Percentiles rank a stretch among this genome's conserved stretches.
Conservation (phyloP, 75 land plant genomes). For the Larix kaempferi region DNA sequence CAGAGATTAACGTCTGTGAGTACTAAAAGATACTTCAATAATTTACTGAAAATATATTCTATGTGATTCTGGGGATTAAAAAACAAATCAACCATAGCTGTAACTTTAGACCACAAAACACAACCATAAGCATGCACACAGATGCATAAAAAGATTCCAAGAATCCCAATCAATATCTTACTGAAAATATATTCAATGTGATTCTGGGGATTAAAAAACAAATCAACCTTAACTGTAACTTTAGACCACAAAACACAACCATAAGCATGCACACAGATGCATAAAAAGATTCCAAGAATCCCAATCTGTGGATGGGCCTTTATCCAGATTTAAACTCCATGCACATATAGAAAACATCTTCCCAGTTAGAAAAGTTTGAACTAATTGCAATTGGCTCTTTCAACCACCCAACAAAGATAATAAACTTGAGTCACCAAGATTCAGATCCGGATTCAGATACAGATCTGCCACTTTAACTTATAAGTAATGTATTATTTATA, state of each 20-base stretch:
- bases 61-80: neutral
- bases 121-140: neutral
- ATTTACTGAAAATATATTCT: neutral
- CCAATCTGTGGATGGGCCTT: neutral
- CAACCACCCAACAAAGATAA: too few species aligned
- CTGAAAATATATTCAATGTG: neutral
- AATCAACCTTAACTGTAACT: neutral
- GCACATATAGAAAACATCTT: too few species aligned
- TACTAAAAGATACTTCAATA: neutral
- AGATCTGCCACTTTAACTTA: too few species aligned
- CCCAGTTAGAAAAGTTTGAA: too few species aligned
- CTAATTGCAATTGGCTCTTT: too few species aligned
- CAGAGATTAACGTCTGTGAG: neutral
- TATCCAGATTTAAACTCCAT: too few species aligned
- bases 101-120: neutral
- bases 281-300: conserved; percentile 6
- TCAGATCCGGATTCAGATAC: too few species aligned
- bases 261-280: neutral
- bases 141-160: neutral
- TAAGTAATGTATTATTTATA: too few species aligned
- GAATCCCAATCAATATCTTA: neutral
- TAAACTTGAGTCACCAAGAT: too few species aligned
- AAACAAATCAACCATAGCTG: neutral
- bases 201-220: neutral
- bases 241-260: neutral